These are phyloP conservation scores for Aciculosporium take DNA, from an alignment of 2,329 filamentous ascomycete genomes.

Conservation along the genomic window DNA sequence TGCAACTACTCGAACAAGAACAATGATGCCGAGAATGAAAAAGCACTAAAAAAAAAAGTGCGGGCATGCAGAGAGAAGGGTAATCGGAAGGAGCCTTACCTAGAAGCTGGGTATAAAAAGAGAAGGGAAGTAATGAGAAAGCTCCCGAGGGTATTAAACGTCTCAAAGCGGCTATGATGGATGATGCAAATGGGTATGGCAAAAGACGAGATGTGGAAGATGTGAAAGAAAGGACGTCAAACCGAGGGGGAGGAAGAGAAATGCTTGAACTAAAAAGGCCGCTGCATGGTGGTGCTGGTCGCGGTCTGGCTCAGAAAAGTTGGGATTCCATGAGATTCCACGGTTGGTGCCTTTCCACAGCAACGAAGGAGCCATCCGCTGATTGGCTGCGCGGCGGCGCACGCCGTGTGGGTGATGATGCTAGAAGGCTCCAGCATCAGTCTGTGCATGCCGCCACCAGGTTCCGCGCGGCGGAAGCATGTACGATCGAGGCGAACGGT, in stretches of 20 bases:
- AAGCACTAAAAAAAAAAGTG: not conserved
- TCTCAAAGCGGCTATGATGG: constrained; percentile 11
- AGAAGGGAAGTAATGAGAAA: constrained; percentile 6
- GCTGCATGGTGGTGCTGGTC: constrained; percentile 9
- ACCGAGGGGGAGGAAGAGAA: constrained; percentile 12
- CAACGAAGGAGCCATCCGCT: constrained; percentile 10
- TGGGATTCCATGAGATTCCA: constrained; percentile 34
- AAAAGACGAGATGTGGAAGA: constrained; percentile 6
- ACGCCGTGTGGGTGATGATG: constrained; percentile 4
- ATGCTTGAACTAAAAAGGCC: constrained; percentile 21
- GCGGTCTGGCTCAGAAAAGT: constrained; percentile 13
- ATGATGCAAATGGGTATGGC: not conserved
- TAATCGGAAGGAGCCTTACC: constrained; percentile 8
- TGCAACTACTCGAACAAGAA: not conserved
- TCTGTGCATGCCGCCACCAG: not conserved
- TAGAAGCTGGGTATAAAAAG: constrained; percentile 10
- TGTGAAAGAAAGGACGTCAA: constrained; percentile 10
- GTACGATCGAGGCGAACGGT: too few species aligned
- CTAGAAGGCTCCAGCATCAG: constrained; percentile 15
- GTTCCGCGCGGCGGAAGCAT: not conserved
- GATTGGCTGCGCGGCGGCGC: constrained; percentile 12
- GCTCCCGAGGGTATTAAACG: constrained; percentile 7
- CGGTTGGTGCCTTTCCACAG: constrained; percentile 18
- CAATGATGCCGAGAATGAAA: not conserved
- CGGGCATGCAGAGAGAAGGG: not conserved